Evolutionary conservation across 345 rosid species (phyloP).

Genomic region (Acer campestre): DNA sequence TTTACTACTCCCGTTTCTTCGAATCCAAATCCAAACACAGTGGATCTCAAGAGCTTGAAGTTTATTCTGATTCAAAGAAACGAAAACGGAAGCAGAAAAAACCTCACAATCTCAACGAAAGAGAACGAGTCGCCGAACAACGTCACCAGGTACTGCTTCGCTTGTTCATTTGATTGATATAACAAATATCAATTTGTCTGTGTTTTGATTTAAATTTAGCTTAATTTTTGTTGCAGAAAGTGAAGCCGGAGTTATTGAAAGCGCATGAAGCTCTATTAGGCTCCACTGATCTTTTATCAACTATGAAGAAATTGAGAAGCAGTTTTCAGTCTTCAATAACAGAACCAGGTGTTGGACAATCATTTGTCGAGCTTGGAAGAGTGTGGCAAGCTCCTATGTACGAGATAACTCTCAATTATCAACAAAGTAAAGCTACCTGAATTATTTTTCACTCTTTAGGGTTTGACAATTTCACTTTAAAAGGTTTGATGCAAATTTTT

Average conservation of each 20-base stretch:
- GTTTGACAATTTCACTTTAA: no score
- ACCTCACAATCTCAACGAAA: slow-evolving; percentile 46
- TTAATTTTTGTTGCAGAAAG: slow-evolving; percentile 39
- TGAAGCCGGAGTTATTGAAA: slow-evolving; percentile 47
- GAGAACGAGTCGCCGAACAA: slow-evolving; percentile 59
- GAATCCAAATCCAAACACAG: slow-evolving; percentile 35
- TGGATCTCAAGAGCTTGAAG: slow-evolving; percentile 11
- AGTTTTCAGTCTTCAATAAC: slow-evolving; percentile 24
- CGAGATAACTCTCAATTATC: slow-evolving; percentile 55
- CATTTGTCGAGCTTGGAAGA: slow-evolving; percentile 65
- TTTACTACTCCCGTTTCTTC: slow-evolving; percentile 82
- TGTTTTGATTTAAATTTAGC: not conserved
- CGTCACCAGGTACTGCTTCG: slow-evolving; percentile 60
- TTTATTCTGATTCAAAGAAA: slow-evolving; percentile 38
- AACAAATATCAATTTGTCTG: not conserved
- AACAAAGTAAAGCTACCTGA: slow-evolving; percentile 6
- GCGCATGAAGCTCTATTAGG: slow-evolving; percentile 49
- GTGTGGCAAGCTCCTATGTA: slow-evolving; percentile 84
- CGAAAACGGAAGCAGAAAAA: slow-evolving; percentile 58
- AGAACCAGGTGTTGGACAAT: slow-evolving; percentile 31
- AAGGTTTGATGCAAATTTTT: not conserved
- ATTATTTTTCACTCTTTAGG: slow-evolving; percentile 10
- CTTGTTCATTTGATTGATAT: slow-evolving; percentile 1
- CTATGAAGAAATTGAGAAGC: slow-evolving; percentile 43
- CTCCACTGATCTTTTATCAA: slow-evolving; percentile 47